These are phyloP conservation scores for Pseudogymnoascus sp. DNA, from an alignment of 2,329 filamentous ascomycete genomes.

Conservation along the genomic window DNA sequence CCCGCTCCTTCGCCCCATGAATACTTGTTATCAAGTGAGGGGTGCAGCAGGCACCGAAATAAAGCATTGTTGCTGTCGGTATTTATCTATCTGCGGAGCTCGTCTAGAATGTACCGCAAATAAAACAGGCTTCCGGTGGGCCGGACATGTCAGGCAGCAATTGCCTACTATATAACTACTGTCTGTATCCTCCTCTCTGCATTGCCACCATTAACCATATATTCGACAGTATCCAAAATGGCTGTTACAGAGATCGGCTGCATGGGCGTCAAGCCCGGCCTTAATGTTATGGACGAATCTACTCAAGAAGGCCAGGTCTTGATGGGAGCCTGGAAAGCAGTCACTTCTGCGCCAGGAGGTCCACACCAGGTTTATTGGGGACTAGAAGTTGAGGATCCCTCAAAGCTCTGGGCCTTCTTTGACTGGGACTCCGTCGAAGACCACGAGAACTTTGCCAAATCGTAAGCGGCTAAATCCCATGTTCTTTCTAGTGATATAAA, in stretches of 20 bases:
- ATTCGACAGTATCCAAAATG: conserved; percentile 11
- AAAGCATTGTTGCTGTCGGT: neutral
- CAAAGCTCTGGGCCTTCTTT: conserved; percentile 22
- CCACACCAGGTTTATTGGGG: conserved; percentile 21
- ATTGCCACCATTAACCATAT: neutral
- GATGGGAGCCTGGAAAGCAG: conserved; percentile 12
- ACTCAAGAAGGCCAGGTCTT: conserved; percentile 18
- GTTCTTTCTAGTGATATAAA: neutral
- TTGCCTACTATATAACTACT: neutral
- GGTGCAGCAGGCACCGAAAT: neutral
- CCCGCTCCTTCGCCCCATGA: neutral
- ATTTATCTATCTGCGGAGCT: neutral
- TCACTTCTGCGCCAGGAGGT: conserved; percentile 16
- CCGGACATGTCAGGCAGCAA: neutral
- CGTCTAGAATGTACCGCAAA: neutral
- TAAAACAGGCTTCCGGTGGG: neutral
- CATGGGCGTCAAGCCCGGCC: conserved; percentile 20
- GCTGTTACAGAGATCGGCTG: conserved; percentile 20
- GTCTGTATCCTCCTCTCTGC: no score
- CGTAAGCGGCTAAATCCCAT: conserved; percentile 12
- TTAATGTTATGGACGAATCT: conserved; percentile 18
- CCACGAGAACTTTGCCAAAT: conserved; percentile 20
- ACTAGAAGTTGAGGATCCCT: conserved; percentile 20
- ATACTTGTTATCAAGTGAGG: neutral
- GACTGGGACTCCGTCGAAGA: conserved; percentile 24